Base-by-base conservation (phyloP, 805 yeast genomes). In the Candida manassasensis region DNA sequence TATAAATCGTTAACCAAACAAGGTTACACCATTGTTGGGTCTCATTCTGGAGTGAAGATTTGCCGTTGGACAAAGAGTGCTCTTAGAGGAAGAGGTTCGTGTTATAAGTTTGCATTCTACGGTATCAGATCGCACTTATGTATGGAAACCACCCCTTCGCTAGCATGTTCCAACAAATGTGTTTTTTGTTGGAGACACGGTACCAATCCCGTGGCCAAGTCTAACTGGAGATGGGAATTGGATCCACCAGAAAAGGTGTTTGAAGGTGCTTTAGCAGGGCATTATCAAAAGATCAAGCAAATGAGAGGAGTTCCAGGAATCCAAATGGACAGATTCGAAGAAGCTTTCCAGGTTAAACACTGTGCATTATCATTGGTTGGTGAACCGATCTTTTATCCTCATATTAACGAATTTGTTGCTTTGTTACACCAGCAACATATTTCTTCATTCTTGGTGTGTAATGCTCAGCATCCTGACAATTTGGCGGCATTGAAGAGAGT, bases 171-270 rank as follows among this genome's bases (percentile, higher is more conserved):
- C 4, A 88, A 88, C 55, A 88, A 88, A 57, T 88, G 97, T 71
- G 96, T 89, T 4, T 88, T 88, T 53, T 88, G 97, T 63, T 88
- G 97, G 97, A 75, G 97, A 56, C 97, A 88, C 59, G 97, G 97
- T 32, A 88, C 96, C 2, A 89, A 88, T 52, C 97, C 97, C 0
- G 96, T 89, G 2, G 96, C 96, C 12, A 88, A 95, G 19, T 81
- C 82, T 41, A 67, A 65, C 43, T 88, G 97, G 97, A 69, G 96
- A 50, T 88, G 97, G 97, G 90, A 87, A 50, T 84, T 87, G 10
- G 96, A 88, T 57, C 80, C 82, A 14, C 96, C 97, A 0, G 89
- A 85, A 47, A 79, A 69, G 41, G 85, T 88, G 34, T 55, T 88
- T 37, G 77, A 84, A 30, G 96, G 96, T 19, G 96, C 96, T 0